Percentiles rank a stretch among this genome's conserved stretches.
Evolutionary conservation across 805 yeast species (phyloP).

Genomic region (Myxozyma mucilagina): DNA sequence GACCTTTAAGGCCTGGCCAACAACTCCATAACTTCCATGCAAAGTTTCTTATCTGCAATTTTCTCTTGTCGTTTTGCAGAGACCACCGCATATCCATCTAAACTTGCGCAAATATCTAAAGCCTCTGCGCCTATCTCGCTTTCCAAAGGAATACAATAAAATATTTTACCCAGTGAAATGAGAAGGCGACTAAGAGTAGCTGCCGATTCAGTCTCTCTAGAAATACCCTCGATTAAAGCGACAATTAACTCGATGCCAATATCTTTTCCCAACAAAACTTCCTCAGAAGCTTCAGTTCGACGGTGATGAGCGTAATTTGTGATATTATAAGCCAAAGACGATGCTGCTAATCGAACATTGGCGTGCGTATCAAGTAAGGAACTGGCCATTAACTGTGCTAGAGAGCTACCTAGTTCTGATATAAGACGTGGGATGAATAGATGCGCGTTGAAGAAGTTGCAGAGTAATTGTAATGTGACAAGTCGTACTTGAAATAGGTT

Average conservation of each 20-base stretch:
- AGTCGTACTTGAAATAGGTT: constrained; percentile 28
- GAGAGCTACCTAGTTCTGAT: constrained; percentile 6
- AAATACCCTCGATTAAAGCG: constrained; percentile 31
- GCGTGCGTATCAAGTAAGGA: constrained; percentile 25
- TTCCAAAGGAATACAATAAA: constrained; percentile 29
- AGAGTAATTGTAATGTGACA: constrained; percentile 32
- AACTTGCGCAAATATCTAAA: constrained; percentile 17
- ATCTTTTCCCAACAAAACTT: constrained; percentile 16
- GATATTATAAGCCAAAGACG: constrained; percentile 31
- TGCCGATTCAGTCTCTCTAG: constrained; percentile 26
- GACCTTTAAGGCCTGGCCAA: constrained; percentile 1
- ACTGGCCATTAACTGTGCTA: constrained; percentile 19
- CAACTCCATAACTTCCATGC: constrained; percentile 21
- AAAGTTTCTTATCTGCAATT: constrained; percentile 14
- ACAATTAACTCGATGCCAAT: constrained; percentile 27
- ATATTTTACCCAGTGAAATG: constrained; percentile 26
- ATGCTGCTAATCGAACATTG: constrained; percentile 33
- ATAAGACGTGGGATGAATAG: constrained; percentile 22
- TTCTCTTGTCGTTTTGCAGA: neutral
- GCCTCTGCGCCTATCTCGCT: constrained; percentile 14
- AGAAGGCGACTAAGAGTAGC: constrained; percentile 24
- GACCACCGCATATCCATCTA: constrained; percentile 17
- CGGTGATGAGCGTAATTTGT: constrained; percentile 18
- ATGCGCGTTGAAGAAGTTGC: constrained; percentile 28
- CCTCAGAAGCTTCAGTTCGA: constrained; percentile 13